Conservation (phyloP, 2,329 filamentous ascomycete genomes). For the Herpotrichia juniperi region DNA sequence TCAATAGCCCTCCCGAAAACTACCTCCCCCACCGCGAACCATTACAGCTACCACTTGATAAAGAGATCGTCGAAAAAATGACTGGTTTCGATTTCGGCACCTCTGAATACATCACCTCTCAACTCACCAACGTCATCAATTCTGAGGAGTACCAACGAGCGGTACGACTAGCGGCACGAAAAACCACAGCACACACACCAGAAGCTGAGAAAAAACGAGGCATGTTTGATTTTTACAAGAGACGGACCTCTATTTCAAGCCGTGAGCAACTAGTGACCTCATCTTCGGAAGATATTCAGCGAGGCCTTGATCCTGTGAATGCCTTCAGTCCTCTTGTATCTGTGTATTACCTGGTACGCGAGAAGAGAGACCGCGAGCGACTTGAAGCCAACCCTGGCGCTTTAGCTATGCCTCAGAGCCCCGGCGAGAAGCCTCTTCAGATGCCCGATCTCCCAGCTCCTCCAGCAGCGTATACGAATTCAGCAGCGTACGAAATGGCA, state of each 20-base stretch:
- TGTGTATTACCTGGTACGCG: slow-evolving; percentile 93
- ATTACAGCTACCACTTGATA: slow-evolving; percentile 81
- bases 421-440: slow-evolving; percentile 63
- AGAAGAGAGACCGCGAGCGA: slow-evolving; percentile 85
- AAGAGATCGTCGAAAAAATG: slow-evolving; percentile 87
- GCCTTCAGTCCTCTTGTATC: slow-evolving; percentile 92
- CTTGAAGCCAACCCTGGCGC: slow-evolving; percentile 65
- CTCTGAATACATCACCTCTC: slow-evolving; percentile 78
- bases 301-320: slow-evolving; percentile 87
- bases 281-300: slow-evolving; percentile 83
- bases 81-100: slow-evolving; percentile 97
- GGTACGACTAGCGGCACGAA: slow-evolving; percentile 72
- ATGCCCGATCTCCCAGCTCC: slow-evolving; percentile 81
- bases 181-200: slow-evolving; percentile 63
- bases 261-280: slow-evolving; percentile 82
- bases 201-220: slow-evolving; percentile 80
- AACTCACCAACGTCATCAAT: slow-evolving; percentile 84
- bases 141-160: slow-evolving; percentile 93
- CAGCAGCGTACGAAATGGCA: slow-evolving; percentile 82
- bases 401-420: slow-evolving; percentile 60
- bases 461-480: slow-evolving; percentile 87
- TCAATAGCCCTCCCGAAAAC: slow-evolving; percentile 84
- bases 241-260: slow-evolving; percentile 86
- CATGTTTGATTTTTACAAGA: slow-evolving; percentile 97
- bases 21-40: slow-evolving; percentile 84